phyloP scores from a whole-genome alignment of 371 early-diverging fungal species.

The Mortierella sp. region DNA sequence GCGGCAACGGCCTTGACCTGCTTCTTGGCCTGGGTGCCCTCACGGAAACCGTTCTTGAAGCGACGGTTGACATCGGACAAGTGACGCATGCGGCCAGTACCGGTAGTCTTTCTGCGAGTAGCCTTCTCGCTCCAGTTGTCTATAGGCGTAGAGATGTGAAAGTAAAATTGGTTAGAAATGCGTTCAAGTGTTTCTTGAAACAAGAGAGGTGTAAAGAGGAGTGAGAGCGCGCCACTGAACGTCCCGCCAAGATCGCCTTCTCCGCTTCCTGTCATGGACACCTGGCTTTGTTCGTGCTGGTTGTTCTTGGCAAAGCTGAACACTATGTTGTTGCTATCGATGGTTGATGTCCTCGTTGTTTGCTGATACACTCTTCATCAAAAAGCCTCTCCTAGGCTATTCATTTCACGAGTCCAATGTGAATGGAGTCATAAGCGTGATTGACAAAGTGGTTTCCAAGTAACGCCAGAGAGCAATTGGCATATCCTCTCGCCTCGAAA shows the following conservation, averaged over 20 bases:
- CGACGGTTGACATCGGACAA: constrained; percentile 93
- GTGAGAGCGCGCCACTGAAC: neutral
- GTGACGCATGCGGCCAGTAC: constrained; percentile 99
- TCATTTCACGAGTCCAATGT: neutral
- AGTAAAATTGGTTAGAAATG: neutral
- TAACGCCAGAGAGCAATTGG: neutral
- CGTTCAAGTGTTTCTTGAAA: neutral
- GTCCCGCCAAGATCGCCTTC: neutral
- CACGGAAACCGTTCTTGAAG: constrained; percentile 99
- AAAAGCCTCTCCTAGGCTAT: neutral
- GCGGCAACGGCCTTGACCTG: constrained; percentile 63
- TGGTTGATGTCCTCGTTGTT: neutral
- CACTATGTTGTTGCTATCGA: neutral
- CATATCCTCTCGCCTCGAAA: neutral
- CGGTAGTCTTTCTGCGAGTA: constrained; percentile 98
- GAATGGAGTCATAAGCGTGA: neutral
- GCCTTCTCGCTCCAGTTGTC: constrained; percentile 98
- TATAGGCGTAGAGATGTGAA: constrained; percentile 34
- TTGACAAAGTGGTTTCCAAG: neutral
- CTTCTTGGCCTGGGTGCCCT: constrained; percentile 81
- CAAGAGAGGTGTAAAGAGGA: too few species aligned
- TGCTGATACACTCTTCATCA: too few species aligned
- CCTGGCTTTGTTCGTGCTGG: neutral
- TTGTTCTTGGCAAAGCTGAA: neutral
- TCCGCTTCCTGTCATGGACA: neutral